These are phyloP conservation scores for Boletellus emodensis DNA, from an alignment of 768 basidiomycete species.

Conservation along the genomic window DNA sequence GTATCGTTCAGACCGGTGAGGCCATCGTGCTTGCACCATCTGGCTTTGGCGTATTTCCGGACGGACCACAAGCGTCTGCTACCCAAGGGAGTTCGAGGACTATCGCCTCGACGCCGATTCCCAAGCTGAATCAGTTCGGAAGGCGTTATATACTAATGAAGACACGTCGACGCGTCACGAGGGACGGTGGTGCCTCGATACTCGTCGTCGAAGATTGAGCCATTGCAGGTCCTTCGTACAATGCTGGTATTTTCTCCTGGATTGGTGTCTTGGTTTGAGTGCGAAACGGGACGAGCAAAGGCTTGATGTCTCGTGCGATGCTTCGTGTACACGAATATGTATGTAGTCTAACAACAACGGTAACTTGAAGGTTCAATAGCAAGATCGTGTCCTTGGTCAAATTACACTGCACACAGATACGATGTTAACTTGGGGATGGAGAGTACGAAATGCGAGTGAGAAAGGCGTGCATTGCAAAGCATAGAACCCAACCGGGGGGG, in stretches of 20 bases:
- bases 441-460: conserved; percentile 10
- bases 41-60: conserved; percentile 45
- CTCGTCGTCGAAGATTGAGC: conserved; percentile 32
- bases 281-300: neutral
- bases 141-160: conserved; percentile 58
- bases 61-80: conserved; percentile 1
- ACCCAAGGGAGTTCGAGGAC: conserved; percentile 7
- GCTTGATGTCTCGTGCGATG: neutral
- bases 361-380: conserved; percentile 13
- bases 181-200: conserved; percentile 62
- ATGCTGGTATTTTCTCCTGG: too few relatives aligned
- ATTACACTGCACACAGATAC: conserved; percentile 11
- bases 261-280: neutral
- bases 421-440: neutral
- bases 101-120: conserved; percentile 11
- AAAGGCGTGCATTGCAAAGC: conserved; percentile 11
- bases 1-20: conserved; percentile 55
- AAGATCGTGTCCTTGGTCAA: conserved; percentile 13
- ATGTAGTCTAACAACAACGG: conserved; percentile 14
- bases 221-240: too few relatives aligned
- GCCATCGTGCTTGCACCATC: conserved; percentile 67
- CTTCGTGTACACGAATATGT: neutral
- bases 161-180: conserved; percentile 57
- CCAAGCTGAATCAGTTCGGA: conserved; percentile 46
- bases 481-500: neutral